These are phyloP conservation scores for Tricholoma flavovirens DNA, from an alignment of 768 basidiomycete genomes.

Conservation along the genomic window DNA sequence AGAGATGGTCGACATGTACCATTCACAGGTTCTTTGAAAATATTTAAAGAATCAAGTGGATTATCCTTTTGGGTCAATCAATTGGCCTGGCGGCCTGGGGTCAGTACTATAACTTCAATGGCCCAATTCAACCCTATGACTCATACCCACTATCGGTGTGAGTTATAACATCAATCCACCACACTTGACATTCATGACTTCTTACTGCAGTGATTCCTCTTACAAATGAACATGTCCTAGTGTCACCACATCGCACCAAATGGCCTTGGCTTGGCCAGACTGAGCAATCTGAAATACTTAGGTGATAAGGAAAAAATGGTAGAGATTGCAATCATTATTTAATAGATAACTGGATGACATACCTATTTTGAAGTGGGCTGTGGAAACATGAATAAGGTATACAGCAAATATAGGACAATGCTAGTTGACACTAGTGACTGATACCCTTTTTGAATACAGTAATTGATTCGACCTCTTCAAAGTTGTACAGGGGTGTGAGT, in stretches of 20 bases:
- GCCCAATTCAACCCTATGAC: constrained; percentile 49
- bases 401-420: too few species aligned
- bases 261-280: constrained; percentile 90
- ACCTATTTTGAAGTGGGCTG: too few species aligned
- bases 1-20: too few species aligned
- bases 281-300: constrained; percentile 58
- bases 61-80: not conserved
- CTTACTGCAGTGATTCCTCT: constrained; percentile 84
- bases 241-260: constrained; percentile 86
- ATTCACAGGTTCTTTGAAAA: too few species aligned
- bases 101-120: too few species aligned
- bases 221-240: constrained; percentile 68
- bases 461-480: constrained; percentile 42
- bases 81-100: too few species aligned
- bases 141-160: constrained; percentile 71
- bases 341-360: too few species aligned
- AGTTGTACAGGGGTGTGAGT: constrained; percentile 47
- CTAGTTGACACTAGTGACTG: constrained; percentile 18
- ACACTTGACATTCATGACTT: not conserved
- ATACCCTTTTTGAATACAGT: constrained; percentile 39
- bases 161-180: constrained; percentile 18
- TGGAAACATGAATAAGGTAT: too few species aligned
- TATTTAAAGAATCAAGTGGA: too few species aligned
- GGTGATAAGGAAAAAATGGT: too few species aligned
- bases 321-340: too few species aligned